Evolutionary conservation across 768 basidiomycete genomes (phyloP), one percentile per base, ranked within the genome.

Genomic region (Mycena maculata): DNA sequence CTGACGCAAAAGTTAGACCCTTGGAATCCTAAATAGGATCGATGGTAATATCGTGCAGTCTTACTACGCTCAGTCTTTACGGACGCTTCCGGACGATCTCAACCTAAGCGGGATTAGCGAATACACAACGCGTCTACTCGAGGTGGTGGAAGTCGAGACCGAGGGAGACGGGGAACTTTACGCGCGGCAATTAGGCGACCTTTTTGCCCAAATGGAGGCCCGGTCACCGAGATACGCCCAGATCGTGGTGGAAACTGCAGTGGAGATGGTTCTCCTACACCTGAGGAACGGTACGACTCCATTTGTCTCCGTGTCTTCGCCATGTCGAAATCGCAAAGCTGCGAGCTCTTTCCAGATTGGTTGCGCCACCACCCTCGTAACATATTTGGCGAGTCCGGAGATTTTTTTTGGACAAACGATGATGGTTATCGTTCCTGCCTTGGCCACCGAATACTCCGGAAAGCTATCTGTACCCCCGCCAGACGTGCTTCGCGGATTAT

Each of bases 371-470:
- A 80, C 81, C 5, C 74, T 86, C 28, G 75, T 89, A 57, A 79
- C 85, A 4, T 76, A 80, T 31, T 71, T 88, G 11, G 76, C 77
- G 3, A 84, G 88, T 39, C 67, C 72, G 0, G 77, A 80, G 20
- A 66, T 71, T 27, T 71, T 72, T 18, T 66, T 82, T 15, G 85
- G 87, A 16, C 85, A 90, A 13, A 93, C 91, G 1, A 73, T 87
- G 38, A 83, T 90, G 74, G 85, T 92, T 22, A 84, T 94, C n/a
- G 72, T 85, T n/a, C 82, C 88, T 11, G 93, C 93, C 3, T 76
- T 92, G 42, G 82, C 87, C n/a, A 85, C 84, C 63, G 91, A 93
- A 75, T 86, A 88, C 69, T 84, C 84, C 55, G 82, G 83, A 23
- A 79, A 78, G 50, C 73, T 87, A 48, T 79, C 88, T n/a, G 76